A percentile compares a stretch with the other conserved stretches of the same genome.
These are phyloP conservation scores for Penicillium psychrosexuale DNA, from an alignment of 2,329 filamentous ascomycete genomes.

Conservation along the genomic window DNA sequence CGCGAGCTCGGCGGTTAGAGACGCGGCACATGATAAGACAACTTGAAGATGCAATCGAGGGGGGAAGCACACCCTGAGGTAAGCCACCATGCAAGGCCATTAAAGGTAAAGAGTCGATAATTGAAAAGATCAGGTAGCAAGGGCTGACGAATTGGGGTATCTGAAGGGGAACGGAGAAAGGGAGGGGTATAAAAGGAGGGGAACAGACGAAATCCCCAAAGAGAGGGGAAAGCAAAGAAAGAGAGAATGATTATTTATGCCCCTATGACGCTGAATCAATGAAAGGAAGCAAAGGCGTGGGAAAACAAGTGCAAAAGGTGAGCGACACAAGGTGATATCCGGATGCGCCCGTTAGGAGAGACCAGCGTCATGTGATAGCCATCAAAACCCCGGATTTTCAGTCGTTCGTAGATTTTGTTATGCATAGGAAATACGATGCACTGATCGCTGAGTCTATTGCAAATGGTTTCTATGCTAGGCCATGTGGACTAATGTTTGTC, in stretches of 20 bases:
- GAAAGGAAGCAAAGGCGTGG: not conserved
- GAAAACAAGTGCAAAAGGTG: not conserved
- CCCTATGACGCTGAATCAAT: not conserved
- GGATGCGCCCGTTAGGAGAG: conserved; percentile 22
- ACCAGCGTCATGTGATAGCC: conserved; percentile 26
- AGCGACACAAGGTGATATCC: conserved; percentile 9
- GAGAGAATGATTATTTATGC: not conserved
- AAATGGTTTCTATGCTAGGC: conserved; percentile 1
- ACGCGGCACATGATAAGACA: conserved; percentile 35
- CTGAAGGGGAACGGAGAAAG: conserved; percentile 18
- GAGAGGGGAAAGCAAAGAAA: conserved; percentile 9
- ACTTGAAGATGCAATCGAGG: conserved; percentile 20
- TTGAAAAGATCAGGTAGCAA: conserved; percentile 24
- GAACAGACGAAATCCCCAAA: not conserved
- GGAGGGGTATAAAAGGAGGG: conserved; percentile 10
- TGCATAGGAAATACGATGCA: not conserved
- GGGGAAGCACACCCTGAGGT: conserved; percentile 24
- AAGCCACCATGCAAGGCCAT: conserved; percentile 30
- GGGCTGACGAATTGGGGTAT: conserved; percentile 17
- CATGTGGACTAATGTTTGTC: conserved; percentile 32
- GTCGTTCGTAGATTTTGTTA: not conserved
- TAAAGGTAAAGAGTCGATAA: conserved; percentile 17
- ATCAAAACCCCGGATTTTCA: conserved; percentile 5
- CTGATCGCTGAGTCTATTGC: conserved; percentile 7
- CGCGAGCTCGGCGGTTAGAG: conserved; percentile 28